Conservation (phyloP, 176 grass and related monocot genomes). For the Bothriochloa decipiens region DNA sequence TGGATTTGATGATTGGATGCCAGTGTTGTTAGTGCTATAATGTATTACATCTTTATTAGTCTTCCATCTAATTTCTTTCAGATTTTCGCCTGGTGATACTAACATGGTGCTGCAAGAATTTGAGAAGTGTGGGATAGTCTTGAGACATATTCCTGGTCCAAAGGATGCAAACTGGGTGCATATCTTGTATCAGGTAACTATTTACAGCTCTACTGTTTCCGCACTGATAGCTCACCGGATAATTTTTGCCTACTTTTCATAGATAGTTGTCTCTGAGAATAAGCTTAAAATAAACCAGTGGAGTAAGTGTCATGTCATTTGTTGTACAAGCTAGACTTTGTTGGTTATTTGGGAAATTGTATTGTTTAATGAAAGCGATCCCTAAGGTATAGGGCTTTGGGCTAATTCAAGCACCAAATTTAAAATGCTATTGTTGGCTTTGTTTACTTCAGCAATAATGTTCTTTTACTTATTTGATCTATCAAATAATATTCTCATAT, state of each 20-base stretch:
- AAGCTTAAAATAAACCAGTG: not conserved
- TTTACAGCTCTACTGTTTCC: slow-evolving; percentile 12
- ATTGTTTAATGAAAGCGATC: not conserved
- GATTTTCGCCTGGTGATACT: slow-evolving; percentile 74
- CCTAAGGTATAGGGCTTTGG: not conserved
- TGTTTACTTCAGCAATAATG: slow-evolving; percentile 17
- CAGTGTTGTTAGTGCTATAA: not conserved
- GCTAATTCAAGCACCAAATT: slow-evolving; percentile 1
- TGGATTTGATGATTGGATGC: not conserved
- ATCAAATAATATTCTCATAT: not conserved
- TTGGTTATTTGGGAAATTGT: not conserved
- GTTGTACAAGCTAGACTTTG: not conserved
- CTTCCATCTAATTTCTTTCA: slow-evolving; percentile 26
- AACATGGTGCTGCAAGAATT: slow-evolving; percentile 86
- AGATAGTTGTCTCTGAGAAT: not conserved
- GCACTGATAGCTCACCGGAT: not conserved
- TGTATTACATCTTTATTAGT: slow-evolving; percentile 19
- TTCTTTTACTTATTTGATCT: slow-evolving; percentile 5
- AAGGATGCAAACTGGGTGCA: slow-evolving; percentile 91
- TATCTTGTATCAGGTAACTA: slow-evolving; percentile 79
- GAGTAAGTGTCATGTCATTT: not conserved
- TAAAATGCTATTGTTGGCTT: not conserved
- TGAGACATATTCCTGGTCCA: slow-evolving; percentile 78
- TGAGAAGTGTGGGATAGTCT: slow-evolving; percentile 84
- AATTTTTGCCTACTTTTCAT: not conserved